Evolutionary conservation across 1,284 basidiomycete genomes (phyloP).

Genomic region (Ganoderma meredithae): DNA sequence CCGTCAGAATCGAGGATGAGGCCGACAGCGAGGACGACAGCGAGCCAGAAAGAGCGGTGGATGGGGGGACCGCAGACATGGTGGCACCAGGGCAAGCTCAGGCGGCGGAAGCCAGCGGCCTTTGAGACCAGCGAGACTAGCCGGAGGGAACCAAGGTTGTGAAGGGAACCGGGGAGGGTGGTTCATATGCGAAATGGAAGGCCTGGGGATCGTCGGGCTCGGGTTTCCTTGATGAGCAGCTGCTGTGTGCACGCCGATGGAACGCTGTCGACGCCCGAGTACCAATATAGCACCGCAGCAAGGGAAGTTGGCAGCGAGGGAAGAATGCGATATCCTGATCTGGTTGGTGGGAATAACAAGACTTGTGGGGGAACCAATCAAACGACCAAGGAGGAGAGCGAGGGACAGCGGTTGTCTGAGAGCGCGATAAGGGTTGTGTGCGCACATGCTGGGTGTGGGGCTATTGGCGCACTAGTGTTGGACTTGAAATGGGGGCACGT

Average conservation of each 20-base stretch:
- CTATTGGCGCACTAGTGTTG: background rate
- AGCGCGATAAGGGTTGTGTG: background rate
- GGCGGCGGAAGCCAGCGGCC: slow-evolving; percentile 10
- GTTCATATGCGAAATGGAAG: slow-evolving; percentile 20
- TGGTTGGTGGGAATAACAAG: slow-evolving; percentile 21
- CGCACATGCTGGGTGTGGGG: slow-evolving; percentile 1
- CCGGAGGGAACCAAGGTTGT: slow-evolving; percentile 16
- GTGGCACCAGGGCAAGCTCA: slow-evolving; percentile 18
- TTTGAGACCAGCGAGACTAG: background rate
- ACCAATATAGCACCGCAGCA: slow-evolving; percentile 28
- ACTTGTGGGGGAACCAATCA: background rate
- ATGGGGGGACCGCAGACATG: slow-evolving; percentile 25
- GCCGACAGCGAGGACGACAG: background rate
- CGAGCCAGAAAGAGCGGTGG: background rate
- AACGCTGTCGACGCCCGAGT: background rate
- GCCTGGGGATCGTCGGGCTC: slow-evolving; percentile 19
- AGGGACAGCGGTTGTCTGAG: slow-evolving; percentile 2
- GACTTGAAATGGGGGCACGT: background rate
- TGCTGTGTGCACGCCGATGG: slow-evolving; percentile 14
- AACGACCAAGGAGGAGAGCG: background rate
- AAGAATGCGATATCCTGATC: slow-evolving; percentile 15
- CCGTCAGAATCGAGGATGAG: slow-evolving; percentile 10
- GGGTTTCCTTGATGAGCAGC: slow-evolving; percentile 9
- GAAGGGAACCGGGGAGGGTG: slow-evolving; percentile 16
- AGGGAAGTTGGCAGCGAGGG: background rate